Conservation (phyloP, 2,329 filamentous ascomycete genomes). For the Aspergillus sp. region DNA sequence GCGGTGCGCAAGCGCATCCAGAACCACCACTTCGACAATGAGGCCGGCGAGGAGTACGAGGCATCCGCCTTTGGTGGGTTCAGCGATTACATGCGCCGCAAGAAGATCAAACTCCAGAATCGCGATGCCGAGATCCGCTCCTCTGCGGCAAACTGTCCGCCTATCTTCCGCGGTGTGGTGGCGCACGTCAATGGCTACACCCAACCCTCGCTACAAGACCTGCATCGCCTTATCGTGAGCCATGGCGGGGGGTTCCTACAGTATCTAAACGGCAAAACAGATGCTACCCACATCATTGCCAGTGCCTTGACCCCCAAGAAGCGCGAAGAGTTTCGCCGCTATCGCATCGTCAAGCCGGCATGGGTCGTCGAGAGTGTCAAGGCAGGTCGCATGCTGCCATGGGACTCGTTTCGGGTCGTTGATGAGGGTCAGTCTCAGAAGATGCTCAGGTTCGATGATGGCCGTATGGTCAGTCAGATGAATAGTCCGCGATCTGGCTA, state of each 20-base stretch:
- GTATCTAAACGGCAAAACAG: slow-evolving; percentile 91
- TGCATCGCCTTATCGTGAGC: slow-evolving; percentile 83
- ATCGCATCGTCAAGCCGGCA: slow-evolving; percentile 89
- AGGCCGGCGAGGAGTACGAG: slow-evolving; percentile 88
- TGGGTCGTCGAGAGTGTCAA: slow-evolving; percentile 91
- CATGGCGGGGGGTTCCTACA: slow-evolving; percentile 95
- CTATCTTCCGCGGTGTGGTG: slow-evolving; percentile 87
- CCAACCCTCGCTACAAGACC: slow-evolving; percentile 84
- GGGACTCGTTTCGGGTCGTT: slow-evolving; percentile 80
- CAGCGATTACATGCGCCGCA: slow-evolving; percentile 86
- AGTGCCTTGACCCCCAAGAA: slow-evolving; percentile 91
- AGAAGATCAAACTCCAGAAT: slow-evolving; percentile 97
- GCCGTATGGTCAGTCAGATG: slow-evolving; percentile 66
- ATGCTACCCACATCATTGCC: slow-evolving; percentile 93
- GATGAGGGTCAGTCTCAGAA: slow-evolving; percentile 84
- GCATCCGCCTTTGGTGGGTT: slow-evolving; percentile 87
- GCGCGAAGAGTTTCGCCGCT: slow-evolving; percentile 79
- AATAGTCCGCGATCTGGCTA: slow-evolving; percentile 67
- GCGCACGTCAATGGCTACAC: slow-evolving; percentile 95
- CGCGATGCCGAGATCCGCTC: slow-evolving; percentile 79
- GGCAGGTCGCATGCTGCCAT: slow-evolving; percentile 78
- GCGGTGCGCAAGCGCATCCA: slow-evolving; percentile 65
- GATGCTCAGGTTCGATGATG: slow-evolving; percentile 65
- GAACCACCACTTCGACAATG: slow-evolving; percentile 72
- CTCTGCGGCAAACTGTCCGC: slow-evolving; percentile 67